Evolutionary conservation across 2,329 filamentous ascomycete species (phyloP), one percentile per base, ranked within the genome.

Genomic region (Stachybotrys echinatus): DNA sequence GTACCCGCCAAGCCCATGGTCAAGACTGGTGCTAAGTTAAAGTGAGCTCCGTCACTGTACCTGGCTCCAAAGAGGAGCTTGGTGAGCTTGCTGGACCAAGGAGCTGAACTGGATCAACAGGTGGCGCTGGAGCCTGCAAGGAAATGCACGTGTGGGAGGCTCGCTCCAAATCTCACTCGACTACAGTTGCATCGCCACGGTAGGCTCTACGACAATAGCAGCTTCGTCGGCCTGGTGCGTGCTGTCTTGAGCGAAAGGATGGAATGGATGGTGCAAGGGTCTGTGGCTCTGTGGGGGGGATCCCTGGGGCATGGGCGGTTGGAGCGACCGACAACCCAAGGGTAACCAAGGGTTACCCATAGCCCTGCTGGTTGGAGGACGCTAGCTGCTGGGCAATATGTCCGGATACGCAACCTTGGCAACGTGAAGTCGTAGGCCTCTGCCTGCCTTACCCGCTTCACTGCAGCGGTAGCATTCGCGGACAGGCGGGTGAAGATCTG

Each of bases 1-100:
- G 56, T 62, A 56, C 54, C 58, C 57, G 59, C 58, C 59, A 60
- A 54, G 57, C 59, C 61, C 59, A 61, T 61, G 17, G 19, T 18
- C 10, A 18, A n/a, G 27, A 34, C 27, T 34, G 27, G 27, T 34
- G 27, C 27, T 34, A 34, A 34, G n/a, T n/a, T 18, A 40, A 40
- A 14, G 38, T 40, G 38, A 40, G 38, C 38, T 40, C 17, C 38
- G 17, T 18, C n/a, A 51, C 49, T 44, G 52, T 51, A 6, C 31
- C 38, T 40, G 38, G 38, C 19, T 18, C 38, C 17, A 40, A n/a
- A 18, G 38, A n/a, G 38, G 38, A 40, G 38, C 27, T 34, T 34
- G 27, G 10, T 34, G 27, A 34, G 27, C 27, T 34, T 34, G 27
- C 27, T 34, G 27, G 27, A 14, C 27, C 10, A 8, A 34, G 14